A percentile compares a stretch with the other conserved stretches of the same genome.
phyloP scores from a whole-genome alignment of 1,284 basidiomycete species.

The Irpex sp. region DNA sequence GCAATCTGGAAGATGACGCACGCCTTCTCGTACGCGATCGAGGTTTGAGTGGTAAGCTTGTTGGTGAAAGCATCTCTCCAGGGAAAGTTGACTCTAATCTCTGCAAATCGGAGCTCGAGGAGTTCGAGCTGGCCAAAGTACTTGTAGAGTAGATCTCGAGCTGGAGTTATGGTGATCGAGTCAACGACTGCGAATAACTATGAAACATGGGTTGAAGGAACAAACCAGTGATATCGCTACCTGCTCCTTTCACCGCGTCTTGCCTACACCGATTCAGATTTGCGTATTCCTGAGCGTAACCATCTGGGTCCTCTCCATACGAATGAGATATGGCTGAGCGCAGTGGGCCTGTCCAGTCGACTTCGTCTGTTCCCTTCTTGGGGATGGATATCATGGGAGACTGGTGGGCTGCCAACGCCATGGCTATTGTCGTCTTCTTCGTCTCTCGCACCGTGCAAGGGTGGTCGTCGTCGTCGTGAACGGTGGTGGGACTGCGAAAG shows the following conservation, averaged over 20 bases:
- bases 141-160: constrained; percentile 94
- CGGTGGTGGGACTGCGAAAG: background rate
- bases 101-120: constrained; percentile 94
- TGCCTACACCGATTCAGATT: constrained; percentile 88
- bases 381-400: constrained; percentile 83
- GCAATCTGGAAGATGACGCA: constrained; percentile 98
- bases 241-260: constrained; percentile 93
- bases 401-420: constrained; percentile 45
- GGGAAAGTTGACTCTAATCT: constrained; percentile 92
- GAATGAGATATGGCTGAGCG: constrained; percentile 85
- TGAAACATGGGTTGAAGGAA: constrained; percentile 3
- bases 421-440: background rate
- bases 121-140: constrained; percentile 99
- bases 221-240: constrained; percentile 87
- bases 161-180: constrained; percentile 33
- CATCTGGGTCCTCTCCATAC: constrained; percentile 91
- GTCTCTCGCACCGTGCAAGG: background rate
- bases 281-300: constrained; percentile 81
- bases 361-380: constrained; percentile 76
- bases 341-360: constrained; percentile 92
- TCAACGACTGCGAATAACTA: background rate
- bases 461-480: background rate
- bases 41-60: constrained; percentile 92
- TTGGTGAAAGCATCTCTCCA: constrained; percentile 97
- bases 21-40: constrained; percentile 97